Conservation (phyloP, 192 early-diverging fungal genomes). For the Entomortierella parvispora region DNA sequence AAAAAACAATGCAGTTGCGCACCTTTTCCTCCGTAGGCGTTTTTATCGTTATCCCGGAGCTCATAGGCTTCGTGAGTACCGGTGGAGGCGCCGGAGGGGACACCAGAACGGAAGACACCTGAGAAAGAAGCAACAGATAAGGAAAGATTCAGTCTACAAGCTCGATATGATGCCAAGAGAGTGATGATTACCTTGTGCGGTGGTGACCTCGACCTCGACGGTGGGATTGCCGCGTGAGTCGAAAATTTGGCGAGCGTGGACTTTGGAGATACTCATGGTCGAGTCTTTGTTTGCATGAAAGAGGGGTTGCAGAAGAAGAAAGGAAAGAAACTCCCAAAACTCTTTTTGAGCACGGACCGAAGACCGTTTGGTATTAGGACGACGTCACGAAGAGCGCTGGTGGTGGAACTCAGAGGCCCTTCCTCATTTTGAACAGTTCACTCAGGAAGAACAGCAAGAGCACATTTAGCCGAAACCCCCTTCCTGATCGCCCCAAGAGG, state of each 20-base stretch:
- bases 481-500: no score
- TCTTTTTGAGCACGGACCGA: no score
- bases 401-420: no score
- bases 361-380: no score
- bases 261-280: constrained; percentile 74
- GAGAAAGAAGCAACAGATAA: neutral
- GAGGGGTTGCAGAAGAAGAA: neutral
- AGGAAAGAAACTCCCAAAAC: neutral
- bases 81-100: constrained; percentile 98
- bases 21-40: constrained; percentile 95
- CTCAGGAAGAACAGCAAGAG: no score
- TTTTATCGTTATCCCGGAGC: constrained; percentile 90
- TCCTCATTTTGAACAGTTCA: no score
- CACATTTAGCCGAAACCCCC: no score
- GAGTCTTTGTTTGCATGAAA: neutral
- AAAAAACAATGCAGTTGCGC: constrained; percentile 21
- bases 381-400: no score
- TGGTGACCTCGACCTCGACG: constrained; percentile 96
- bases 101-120: constrained; percentile 94
- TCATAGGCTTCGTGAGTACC: constrained; percentile 99
- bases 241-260: constrained; percentile 94
- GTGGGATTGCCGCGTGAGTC: constrained; percentile 99
- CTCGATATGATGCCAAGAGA: neutral
- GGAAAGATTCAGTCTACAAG: constrained; percentile 2
- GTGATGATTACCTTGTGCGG: constrained; percentile 84